Conservation (phyloP, 2,329 filamentous ascomycete species). For the Gaeumannomyces sp. region DNA sequence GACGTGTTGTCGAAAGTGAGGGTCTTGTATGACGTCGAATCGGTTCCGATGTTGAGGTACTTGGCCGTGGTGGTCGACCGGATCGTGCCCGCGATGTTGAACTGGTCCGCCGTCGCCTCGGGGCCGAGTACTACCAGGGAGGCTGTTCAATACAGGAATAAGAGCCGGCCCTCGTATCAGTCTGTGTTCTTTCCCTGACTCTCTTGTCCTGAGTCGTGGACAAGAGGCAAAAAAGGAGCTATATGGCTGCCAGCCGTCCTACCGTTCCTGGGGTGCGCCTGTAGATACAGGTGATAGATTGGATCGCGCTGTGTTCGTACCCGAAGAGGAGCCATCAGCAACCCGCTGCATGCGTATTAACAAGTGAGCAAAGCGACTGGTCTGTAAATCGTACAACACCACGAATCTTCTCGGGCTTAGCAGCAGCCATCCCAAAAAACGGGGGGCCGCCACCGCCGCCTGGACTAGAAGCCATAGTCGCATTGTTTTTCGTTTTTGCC, state of each 20-base stretch:
- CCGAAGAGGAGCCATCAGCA: neutral
- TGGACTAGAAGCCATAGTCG: slow-evolving; percentile 1
- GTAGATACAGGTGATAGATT: slow-evolving; percentile 47
- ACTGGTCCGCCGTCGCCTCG: slow-evolving; percentile 41
- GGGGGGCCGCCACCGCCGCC: neutral
- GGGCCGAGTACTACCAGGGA: slow-evolving; percentile 44
- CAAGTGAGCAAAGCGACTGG: too few species aligned
- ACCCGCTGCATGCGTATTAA: too few species aligned
- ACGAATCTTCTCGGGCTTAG: slow-evolving; percentile 17
- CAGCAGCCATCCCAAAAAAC: slow-evolving; percentile 8
- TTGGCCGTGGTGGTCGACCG: slow-evolving; percentile 40
- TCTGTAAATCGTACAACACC: slow-evolving; percentile 6
- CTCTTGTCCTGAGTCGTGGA: neutral
- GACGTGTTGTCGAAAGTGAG: slow-evolving; percentile 36
- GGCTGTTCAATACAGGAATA: slow-evolving; percentile 17
- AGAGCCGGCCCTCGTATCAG: neutral
- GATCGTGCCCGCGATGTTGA: slow-evolving; percentile 42
- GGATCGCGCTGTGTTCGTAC: slow-evolving; percentile 26
- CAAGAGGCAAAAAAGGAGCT: neutral
- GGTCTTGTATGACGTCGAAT: slow-evolving; percentile 45
- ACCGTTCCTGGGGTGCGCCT: slow-evolving; percentile 37
- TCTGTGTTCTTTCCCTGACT: neutral
- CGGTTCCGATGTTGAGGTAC: slow-evolving; percentile 41
- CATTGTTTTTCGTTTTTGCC: neutral
- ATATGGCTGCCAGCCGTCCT: slow-evolving; percentile 10